Percentiles rank a stretch among this genome's conserved stretches.
These are phyloP conservation scores for Dryas octopetala DNA, from an alignment of 306 rosid species.

Conservation along the genomic window DNA sequence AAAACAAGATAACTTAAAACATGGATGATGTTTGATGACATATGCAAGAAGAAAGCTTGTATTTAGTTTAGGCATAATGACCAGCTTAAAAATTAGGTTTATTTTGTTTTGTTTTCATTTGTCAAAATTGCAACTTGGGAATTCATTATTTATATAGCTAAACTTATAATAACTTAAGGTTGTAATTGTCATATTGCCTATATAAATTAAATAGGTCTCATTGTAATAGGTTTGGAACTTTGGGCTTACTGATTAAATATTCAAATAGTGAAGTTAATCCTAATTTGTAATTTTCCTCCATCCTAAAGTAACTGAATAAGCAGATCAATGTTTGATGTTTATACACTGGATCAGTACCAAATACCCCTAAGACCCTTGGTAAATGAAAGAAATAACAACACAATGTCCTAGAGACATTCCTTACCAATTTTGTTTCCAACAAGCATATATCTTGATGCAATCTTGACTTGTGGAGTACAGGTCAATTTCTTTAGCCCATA, in stretches of 20 bases:
- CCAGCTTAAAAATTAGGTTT: background rate
- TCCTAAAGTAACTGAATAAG: background rate
- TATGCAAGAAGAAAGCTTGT: background rate
- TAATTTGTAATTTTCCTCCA: background rate
- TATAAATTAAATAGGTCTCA: too few species aligned
- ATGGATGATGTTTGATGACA: background rate
- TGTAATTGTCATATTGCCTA: background rate
- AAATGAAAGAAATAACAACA: background rate
- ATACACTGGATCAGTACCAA: background rate
- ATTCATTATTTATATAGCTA: background rate
- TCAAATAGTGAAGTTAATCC: background rate
- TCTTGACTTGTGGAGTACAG: conserved; percentile 73
- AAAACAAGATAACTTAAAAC: conserved; percentile 7
- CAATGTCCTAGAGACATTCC: conserved; percentile 27
- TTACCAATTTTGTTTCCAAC: conserved; percentile 79
- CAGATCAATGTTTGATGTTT: background rate
- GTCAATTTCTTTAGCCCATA: conserved; percentile 85
- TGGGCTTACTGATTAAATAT: too few species aligned
- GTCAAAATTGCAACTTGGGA: background rate
- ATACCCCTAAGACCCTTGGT: background rate
- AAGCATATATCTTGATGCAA: conserved; percentile 68
- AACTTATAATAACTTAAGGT: background rate
- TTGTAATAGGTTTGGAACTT: too few species aligned
- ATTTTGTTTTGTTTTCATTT: background rate
- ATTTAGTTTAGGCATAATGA: background rate